phyloP scores from a whole-genome alignment of 768 basidiomycete species.

The Guyanaporus albipodus region DNA sequence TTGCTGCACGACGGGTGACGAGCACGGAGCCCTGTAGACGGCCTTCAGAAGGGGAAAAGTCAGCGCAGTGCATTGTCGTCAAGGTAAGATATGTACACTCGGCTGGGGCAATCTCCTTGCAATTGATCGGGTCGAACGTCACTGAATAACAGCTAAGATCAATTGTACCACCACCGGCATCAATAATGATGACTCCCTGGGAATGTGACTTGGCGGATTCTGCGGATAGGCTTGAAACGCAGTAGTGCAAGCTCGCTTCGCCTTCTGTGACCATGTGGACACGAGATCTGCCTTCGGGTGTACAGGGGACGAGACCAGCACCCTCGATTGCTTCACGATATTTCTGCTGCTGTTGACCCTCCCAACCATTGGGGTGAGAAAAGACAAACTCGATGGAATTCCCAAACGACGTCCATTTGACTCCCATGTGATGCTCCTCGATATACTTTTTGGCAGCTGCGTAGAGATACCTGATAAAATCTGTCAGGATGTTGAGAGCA shows the following conservation, averaged over 20 bases:
- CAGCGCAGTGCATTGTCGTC: background rate
- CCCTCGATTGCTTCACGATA: slow-evolving; percentile 16
- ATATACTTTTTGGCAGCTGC: background rate
- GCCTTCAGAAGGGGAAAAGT: slow-evolving; percentile 24
- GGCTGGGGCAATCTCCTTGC: slow-evolving; percentile 33
- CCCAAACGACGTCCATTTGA: background rate
- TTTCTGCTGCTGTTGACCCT: slow-evolving; percentile 8
- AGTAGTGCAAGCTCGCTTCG: slow-evolving; percentile 1
- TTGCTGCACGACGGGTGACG: slow-evolving; percentile 38
- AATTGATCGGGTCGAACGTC: slow-evolving; percentile 14
- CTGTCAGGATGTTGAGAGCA: background rate
- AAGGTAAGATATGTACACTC: slow-evolving; percentile 16
- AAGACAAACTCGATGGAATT: slow-evolving; percentile 17
- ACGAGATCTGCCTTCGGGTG: slow-evolving; percentile 8
- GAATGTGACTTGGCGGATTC: background rate
- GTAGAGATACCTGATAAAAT: background rate
- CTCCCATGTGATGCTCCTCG: background rate
- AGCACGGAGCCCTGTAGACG: slow-evolving; percentile 46
- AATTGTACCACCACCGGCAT: background rate
- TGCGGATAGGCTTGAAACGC: background rate
- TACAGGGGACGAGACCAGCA: slow-evolving; percentile 17
- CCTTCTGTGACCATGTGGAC: slow-evolving; percentile 8
- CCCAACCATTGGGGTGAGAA: slow-evolving; percentile 19
- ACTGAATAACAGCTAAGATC: slow-evolving; percentile 2
- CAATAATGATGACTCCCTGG: background rate